Conservation (phyloP, 441 rosid genomes). For the Eruca vesicaria region DNA sequence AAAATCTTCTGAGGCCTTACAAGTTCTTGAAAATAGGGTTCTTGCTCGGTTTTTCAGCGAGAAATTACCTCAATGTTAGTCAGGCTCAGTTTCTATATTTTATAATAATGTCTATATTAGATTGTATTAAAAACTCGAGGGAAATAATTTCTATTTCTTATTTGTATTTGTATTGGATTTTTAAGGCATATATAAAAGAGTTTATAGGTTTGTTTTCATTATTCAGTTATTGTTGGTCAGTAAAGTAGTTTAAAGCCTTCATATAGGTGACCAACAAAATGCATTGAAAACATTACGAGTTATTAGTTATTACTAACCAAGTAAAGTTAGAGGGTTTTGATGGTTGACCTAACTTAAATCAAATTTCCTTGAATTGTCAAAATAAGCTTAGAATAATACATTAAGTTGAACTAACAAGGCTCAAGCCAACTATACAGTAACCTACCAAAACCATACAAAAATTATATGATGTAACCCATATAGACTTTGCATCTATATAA, state of each 20-base stretch:
- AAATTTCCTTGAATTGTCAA: slow-evolving; percentile 6
- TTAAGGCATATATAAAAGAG: not conserved
- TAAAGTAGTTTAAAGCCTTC: not conserved
- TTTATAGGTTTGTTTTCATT: not conserved
- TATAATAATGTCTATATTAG: not conserved
- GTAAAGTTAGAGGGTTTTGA: not conserved
- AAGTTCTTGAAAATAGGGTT: slow-evolving; percentile 18
- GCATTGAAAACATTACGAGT: not conserved
- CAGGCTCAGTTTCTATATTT: not conserved
- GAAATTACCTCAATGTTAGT: not conserved
- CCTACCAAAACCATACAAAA: slow-evolving; percentile 12
- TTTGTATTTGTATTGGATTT: not conserved
- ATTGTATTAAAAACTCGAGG: not conserved
- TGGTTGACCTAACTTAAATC: slow-evolving; percentile 25
- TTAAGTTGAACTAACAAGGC: slow-evolving; percentile 28
- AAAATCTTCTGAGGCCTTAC: slow-evolving; percentile 4
- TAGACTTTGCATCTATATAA: slow-evolving; percentile 22
- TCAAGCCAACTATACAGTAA: not conserved
- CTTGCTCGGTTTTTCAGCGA: slow-evolving; percentile 1
- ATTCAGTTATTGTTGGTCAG: not conserved
- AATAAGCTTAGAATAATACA: not conserved
- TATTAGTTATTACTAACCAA: too few relatives aligned
- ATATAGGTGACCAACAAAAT: not conserved
- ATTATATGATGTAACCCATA: not conserved
- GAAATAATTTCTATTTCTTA: not conserved